phyloP scores from a whole-genome alignment of 108 stramenopile species.

The Skeletonema marinoi region DNA sequence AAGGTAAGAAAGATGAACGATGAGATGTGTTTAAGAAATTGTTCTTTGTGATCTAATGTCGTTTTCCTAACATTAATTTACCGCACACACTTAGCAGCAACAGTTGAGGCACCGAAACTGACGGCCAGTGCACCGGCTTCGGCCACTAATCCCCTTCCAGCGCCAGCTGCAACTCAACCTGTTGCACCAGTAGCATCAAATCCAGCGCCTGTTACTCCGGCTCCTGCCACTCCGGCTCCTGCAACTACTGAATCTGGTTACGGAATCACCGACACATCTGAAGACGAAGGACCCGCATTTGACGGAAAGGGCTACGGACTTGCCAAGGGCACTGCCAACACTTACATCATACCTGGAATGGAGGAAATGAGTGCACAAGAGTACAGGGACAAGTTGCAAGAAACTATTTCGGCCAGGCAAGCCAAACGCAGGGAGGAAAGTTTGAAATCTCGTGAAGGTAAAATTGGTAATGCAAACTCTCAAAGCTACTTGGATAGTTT shows the following conservation, averaged over 20 bases:
- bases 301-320: slow-evolving; percentile 62
- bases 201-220: background rate
- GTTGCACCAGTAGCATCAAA: background rate
- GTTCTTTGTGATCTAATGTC: background rate
- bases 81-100: background rate
- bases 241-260: background rate
- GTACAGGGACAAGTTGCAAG: slow-evolving; percentile 70
- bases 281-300: slow-evolving; percentile 57
- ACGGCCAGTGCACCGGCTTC: background rate
- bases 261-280: slow-evolving; percentile 24
- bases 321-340: slow-evolving; percentile 74
- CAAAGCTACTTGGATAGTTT: slow-evolving; percentile 28
- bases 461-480: slow-evolving; percentile 34
- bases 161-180: background rate
- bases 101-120: background rate
- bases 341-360: slow-evolving; percentile 80
- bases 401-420: slow-evolving; percentile 65
- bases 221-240: background rate
- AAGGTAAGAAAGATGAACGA: background rate
- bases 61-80: background rate
- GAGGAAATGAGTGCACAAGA: slow-evolving; percentile 83
- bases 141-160: slow-evolving; percentile 2
- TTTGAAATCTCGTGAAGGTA: slow-evolving; percentile 12
- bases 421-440: slow-evolving; percentile 31
- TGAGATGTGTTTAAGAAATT: background rate